Evolutionary conservation across 129 eudicot species (phyloP).

Genomic region (Flaveria bidentis): DNA sequence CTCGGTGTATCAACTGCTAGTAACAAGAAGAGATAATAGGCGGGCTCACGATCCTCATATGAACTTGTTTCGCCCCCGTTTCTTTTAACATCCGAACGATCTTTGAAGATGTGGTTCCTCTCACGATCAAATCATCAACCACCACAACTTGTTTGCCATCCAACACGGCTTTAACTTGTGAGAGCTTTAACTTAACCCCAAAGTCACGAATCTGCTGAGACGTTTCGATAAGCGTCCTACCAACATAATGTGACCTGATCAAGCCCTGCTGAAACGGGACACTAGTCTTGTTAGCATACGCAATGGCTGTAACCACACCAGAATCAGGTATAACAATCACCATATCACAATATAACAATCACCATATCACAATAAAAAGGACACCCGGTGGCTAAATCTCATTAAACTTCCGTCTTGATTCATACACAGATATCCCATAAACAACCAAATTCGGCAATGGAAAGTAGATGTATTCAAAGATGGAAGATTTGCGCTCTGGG

Average conservation of each 20-base stretch:
- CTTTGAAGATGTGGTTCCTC: slow-evolving; percentile 88
- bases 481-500: slow-evolving; percentile 65
- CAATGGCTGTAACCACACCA: slow-evolving; percentile 85
- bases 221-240: slow-evolving; percentile 86
- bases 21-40: slow-evolving; percentile 89
- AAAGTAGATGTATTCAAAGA: slow-evolving; percentile 88
- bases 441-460: slow-evolving; percentile 72
- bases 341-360: slow-evolving; percentile 90
- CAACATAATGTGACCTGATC: slow-evolving; percentile 86
- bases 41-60: slow-evolving; percentile 96
- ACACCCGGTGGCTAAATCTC: slow-evolving; percentile 60
- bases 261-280: slow-evolving; percentile 89
- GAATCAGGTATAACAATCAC: slow-evolving; percentile 97
- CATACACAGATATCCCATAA: slow-evolving; percentile 82
- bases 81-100: slow-evolving; percentile 84
- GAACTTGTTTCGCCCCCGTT: slow-evolving; percentile 89
- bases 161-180: slow-evolving; percentile 69
- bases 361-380: slow-evolving; percentile 94
- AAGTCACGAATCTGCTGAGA: slow-evolving; percentile 88
- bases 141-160: slow-evolving; percentile 90
- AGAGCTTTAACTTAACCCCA: slow-evolving; percentile 83
- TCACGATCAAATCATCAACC: slow-evolving; percentile 89
- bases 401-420: slow-evolving; percentile 61
- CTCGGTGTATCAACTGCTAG: slow-evolving; percentile 95
- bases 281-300: slow-evolving; percentile 83